Base-by-base conservation (phyloP, 2,329 filamentous ascomycete species). In the Penicillium sp. region DNA sequence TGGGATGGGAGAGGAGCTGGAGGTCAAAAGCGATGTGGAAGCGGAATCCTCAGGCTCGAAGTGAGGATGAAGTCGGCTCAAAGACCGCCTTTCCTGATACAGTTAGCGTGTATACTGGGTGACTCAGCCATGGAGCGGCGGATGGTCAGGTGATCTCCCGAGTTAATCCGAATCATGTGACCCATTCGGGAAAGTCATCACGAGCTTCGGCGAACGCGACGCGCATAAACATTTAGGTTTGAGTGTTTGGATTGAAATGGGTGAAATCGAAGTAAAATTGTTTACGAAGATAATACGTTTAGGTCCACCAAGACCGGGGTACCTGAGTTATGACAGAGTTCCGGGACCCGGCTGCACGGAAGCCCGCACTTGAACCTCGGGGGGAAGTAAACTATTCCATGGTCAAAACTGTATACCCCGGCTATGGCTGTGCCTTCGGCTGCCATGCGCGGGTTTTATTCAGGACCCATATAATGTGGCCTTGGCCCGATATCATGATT, bases 1-100 rank as follows among this genome's bases (percentile, higher is more conserved):
- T 63, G 52, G 46, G 46, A 52, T 56, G 51, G 45, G 43, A 43
- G 52, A 55, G 55, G 47, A 60, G 56, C 52, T 57, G 57, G 51
- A 61, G 55, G 47, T 61, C 51, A 53, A 55, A 52, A 58, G 53
- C 61, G 63, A 61, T 66, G 60, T 63, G 58, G 63, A 63, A 55
- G 50, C 58, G 61, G 58, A 63, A 61, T 60, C 53, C 54, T 63
- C 41, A 59, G 57, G 63, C 59, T 59, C 55, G 51, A 30, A 57
- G 7, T 48, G 57, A 63, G 58, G 57, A 58, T 60, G 63, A 63
- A 52, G 59, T 60, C 53, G 54, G 57, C 46, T 48, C 51, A 39
- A 46, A 48, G 33, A 55, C 47, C 60, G 58, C 60, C 52, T 61
- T 61, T 30, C 61, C 53, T 46, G 4, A 61, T 59, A 1, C 2